These are phyloP conservation scores for Talaromyces liani DNA, from an alignment of 495 filamentous ascomycete species.

Conservation along the genomic window DNA sequence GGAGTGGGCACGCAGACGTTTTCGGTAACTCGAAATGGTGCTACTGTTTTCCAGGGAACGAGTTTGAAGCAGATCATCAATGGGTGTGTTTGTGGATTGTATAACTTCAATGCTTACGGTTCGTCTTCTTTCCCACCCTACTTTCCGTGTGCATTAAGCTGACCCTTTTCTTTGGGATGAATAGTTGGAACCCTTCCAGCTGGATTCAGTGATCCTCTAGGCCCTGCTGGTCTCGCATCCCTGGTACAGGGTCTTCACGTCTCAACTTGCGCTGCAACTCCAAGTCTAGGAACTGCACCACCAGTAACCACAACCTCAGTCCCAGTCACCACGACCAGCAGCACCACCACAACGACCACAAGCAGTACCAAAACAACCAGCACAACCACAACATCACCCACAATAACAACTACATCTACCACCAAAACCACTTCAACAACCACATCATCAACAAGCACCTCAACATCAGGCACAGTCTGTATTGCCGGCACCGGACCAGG, in stretches of 20 bases:
- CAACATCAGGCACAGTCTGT: slow-evolving; percentile 8
- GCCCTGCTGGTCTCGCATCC: slow-evolving; percentile 30
- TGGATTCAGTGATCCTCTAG: slow-evolving; percentile 30
- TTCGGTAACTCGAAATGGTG: slow-evolving; percentile 33
- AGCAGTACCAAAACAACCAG: slow-evolving; percentile 10
- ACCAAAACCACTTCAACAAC: slow-evolving; percentile 2
- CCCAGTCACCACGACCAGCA: background rate
- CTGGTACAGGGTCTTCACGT: slow-evolving; percentile 39
- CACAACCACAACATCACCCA: slow-evolving; percentile 8
- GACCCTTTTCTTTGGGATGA: background rate
- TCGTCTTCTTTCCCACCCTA: too few species aligned
- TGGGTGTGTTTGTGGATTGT: slow-evolving; percentile 50
- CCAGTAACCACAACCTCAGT: slow-evolving; percentile 13
- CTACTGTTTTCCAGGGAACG: slow-evolving; percentile 42
- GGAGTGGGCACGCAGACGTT: slow-evolving; percentile 48
- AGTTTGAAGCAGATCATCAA: slow-evolving; percentile 46
- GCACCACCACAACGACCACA: slow-evolving; percentile 1
- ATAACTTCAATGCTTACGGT: slow-evolving; percentile 56
- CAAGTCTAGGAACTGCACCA: slow-evolving; percentile 28
- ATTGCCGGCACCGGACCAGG: slow-evolving; percentile 13
- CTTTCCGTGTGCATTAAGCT: too few species aligned
- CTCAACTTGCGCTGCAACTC: slow-evolving; percentile 34
- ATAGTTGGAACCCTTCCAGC: slow-evolving; percentile 40
- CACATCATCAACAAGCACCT: background rate
- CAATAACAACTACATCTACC: slow-evolving; percentile 10